Evolutionary conservation across 179 eudicot genomes (phyloP), one percentile per base, ranked within the genome.

Genomic region (Gypsophila paniculata): DNA sequence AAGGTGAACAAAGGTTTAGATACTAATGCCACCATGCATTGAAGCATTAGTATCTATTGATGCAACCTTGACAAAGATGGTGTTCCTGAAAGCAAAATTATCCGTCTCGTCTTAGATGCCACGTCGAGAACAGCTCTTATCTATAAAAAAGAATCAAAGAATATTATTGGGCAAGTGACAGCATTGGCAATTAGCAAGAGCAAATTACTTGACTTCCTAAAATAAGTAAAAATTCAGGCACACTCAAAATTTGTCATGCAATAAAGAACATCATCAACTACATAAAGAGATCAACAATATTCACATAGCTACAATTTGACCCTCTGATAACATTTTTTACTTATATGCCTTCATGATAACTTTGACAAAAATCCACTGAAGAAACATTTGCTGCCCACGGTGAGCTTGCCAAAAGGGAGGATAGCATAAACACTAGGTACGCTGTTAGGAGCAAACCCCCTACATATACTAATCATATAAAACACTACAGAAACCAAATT

Each of bases 61-160:
- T 74, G 82, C 86, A 90, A 95, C 99, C 99, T 95, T 83, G 99
- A 92, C 78, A 95, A 77, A 70, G 98, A 95, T 69, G 99, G 99
- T 38, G 99, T 95, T 78, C 98, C 99, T 23, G 99, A 90, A 29
- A 95, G 82, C 32, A 95, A 85, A 84, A 95, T 85, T 74, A 90
- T 70, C 74, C 76, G 93, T 74, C 81, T 81, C 69, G 83, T 80
- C 83, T 83, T 85, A 76, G 87, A 63, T 70, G 99, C 91, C 72
- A 95, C 78, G 74, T 90, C 96, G 83, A 95, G 91, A 72, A 87
- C 93, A 74, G 90, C 89, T 84, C 78, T 78, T 70, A 82, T 82
- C 99, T 95, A 85, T 77, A 39, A 61, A 72, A 51, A 78, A 76
- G 67, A 66, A 19, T 66, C 66, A 60, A 61, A 11, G 44, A 65